A percentile compares a stretch with the other conserved stretches of the same genome.
Conservation (phyloP, 805 yeast species). For the Teunomyces aglyptinius region DNA sequence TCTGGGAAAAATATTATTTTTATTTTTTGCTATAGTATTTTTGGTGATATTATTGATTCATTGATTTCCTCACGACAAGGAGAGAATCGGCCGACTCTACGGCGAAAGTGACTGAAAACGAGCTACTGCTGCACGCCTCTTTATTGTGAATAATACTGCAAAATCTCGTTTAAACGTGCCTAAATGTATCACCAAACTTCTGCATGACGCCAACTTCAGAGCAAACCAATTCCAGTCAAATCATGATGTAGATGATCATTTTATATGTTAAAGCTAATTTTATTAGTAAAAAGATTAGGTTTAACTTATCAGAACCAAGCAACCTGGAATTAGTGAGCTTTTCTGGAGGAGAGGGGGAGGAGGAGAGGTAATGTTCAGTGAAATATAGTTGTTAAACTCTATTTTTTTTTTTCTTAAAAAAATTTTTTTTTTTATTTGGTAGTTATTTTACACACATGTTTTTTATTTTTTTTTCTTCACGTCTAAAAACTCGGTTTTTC, state of each 20-base stretch:
- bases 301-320: neutral
- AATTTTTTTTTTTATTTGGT: too few relatives aligned
- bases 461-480: neutral
- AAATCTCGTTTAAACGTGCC: neutral
- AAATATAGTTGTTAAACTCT: too few relatives aligned
- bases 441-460: too few relatives aligned
- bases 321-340: conserved; percentile 1
- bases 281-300: neutral
- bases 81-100: neutral
- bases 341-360: neutral
- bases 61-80: neutral
- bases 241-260: conserved; percentile 1
- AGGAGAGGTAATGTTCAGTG: neutral
- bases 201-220: neutral
- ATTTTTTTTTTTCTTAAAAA: too few relatives aligned
- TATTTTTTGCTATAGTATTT: neutral
- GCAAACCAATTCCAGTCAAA: neutral
- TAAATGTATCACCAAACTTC: neutral
- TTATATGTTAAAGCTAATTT: neutral
- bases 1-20: neutral
- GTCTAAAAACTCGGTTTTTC: conserved; percentile 2
- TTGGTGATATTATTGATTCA: neutral
- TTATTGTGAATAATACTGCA: neutral
- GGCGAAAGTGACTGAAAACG: neutral
- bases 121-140: neutral